These are phyloP conservation scores for Barnettozyma botsteinii DNA, from an alignment of 805 yeast species.

Conservation along the genomic window DNA sequence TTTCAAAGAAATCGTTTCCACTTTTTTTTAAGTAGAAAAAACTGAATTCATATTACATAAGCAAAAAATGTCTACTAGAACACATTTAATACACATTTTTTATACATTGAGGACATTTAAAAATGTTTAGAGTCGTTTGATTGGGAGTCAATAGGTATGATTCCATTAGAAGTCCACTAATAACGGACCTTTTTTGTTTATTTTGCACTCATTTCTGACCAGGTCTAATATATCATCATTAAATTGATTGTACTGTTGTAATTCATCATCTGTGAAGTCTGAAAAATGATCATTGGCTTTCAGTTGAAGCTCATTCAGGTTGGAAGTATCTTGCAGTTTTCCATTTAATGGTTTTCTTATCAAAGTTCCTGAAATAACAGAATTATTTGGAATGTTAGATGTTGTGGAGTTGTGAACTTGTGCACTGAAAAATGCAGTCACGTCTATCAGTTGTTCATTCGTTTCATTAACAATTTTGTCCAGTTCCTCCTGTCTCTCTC, in stretches of 20 bases:
- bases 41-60: too few relatives aligned
- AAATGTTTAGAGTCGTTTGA: neutral
- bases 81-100: neutral
- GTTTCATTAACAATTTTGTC: slow-evolving; percentile 41
- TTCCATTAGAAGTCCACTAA: slow-evolving; percentile 12
- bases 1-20: too few relatives aligned
- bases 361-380: neutral
- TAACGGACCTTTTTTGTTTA: slow-evolving; percentile 18
- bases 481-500: slow-evolving; percentile 40
- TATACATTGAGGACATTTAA: neutral
- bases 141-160: neutral
- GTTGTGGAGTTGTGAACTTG: neutral
- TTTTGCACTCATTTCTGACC: slow-evolving; percentile 11
- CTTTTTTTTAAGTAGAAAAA: too few relatives aligned
- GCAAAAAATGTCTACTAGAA: too few relatives aligned
- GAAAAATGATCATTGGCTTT: slow-evolving; percentile 6
- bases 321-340: slow-evolving; percentile 5
- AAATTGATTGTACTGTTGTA: slow-evolving; percentile 9
- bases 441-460: slow-evolving; percentile 23
- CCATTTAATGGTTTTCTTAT: slow-evolving; percentile 13
- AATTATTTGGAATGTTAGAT: neutral
- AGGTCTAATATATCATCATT: slow-evolving; percentile 12
- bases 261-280: slow-evolving; percentile 7
- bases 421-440: slow-evolving; percentile 20
- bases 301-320: slow-evolving; percentile 7